A percentile compares a stretch with the other conserved stretches of the same genome.
phyloP scores from a whole-genome alignment of 2,329 filamentous ascomycete genomes.

The Bipolaris victoriae region DNA sequence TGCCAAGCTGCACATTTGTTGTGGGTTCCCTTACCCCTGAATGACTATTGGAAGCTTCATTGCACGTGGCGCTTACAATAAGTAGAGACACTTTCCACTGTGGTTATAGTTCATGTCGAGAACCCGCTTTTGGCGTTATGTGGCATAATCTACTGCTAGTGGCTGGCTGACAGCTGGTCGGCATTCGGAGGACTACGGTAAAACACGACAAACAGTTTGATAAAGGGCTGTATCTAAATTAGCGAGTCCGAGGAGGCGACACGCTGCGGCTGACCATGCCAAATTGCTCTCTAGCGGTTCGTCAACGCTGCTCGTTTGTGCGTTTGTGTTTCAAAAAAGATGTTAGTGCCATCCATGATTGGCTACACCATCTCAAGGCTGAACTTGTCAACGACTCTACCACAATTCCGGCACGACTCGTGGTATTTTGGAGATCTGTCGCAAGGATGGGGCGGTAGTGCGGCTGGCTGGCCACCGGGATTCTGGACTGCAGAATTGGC shows the following conservation, averaged over 20 bases:
- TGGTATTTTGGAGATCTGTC: not conserved
- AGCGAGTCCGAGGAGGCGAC: conserved; percentile 31
- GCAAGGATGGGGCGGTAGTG: not conserved
- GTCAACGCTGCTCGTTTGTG: conserved; percentile 32
- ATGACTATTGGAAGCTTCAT: not conserved
- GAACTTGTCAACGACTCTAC: conserved; percentile 21
- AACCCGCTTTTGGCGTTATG: not conserved
- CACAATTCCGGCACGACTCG: not conserved
- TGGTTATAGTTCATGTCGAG: not conserved
- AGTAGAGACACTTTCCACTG: not conserved
- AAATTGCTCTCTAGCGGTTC: conserved; percentile 21
- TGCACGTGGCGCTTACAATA: not conserved
- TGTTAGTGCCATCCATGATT: conserved; percentile 26
- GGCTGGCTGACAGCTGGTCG: conserved; percentile 9
- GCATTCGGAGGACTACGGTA: not conserved
- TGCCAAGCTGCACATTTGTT: not conserved
- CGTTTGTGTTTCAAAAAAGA: conserved; percentile 38
- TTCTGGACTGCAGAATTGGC: not conserved
- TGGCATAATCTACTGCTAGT: not conserved
- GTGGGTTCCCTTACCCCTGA: not conserved
- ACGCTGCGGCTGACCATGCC: conserved; percentile 27
- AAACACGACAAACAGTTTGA: conserved; percentile 14
- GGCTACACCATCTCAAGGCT: conserved; percentile 28
- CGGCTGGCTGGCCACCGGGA: not conserved
- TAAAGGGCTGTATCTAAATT: conserved; percentile 37